These are phyloP conservation scores for Bidens hawaiensis DNA, from an alignment of 140 eudicot species.

Conservation along the genomic window DNA sequence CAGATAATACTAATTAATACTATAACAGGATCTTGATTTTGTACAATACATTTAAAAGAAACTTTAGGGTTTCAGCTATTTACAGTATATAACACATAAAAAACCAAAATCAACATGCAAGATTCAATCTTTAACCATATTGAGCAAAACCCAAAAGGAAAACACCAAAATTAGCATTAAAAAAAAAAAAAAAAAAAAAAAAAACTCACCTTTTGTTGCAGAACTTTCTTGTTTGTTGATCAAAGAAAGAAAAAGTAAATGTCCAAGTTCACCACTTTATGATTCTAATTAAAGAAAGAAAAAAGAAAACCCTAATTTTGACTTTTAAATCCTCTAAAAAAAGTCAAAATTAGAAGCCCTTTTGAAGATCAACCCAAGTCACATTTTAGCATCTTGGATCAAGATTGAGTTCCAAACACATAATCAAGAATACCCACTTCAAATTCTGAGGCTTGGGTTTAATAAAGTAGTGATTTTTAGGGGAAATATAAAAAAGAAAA, in stretches of 20 bases:
- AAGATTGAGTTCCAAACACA: conserved; percentile 22
- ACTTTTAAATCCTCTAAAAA: conserved; percentile 15
- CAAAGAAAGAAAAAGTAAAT: conserved; percentile 17
- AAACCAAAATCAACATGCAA: conserved; percentile 8
- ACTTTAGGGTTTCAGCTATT: conserved; percentile 11
- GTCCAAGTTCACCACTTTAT: conserved; percentile 23
- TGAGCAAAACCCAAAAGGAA: conserved; percentile 12
- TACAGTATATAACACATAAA: conserved; percentile 8
- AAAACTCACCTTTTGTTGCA: conserved; percentile 28
- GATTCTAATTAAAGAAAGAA: conserved; percentile 16
- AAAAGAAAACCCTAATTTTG: conserved; percentile 26
- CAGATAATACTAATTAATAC: too few relatives aligned
- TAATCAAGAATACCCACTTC: conserved; percentile 9
- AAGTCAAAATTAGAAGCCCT: conserved; percentile 22
- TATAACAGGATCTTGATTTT: conserved; percentile 14
- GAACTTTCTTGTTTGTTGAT: conserved; percentile 19
- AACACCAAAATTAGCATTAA: conserved; percentile 5
- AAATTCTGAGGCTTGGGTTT: background rate
- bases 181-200: too few relatives aligned
- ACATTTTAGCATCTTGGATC: conserved; percentile 26
- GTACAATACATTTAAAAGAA: background rate
- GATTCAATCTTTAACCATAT: conserved; percentile 16
- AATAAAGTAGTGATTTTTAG: conserved; percentile 4
- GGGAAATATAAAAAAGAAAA: conserved; percentile 8
- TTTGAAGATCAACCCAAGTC: conserved; percentile 32